Base-by-base conservation (phyloP, 345 rosid species). In the Clausena lansium region DNA sequence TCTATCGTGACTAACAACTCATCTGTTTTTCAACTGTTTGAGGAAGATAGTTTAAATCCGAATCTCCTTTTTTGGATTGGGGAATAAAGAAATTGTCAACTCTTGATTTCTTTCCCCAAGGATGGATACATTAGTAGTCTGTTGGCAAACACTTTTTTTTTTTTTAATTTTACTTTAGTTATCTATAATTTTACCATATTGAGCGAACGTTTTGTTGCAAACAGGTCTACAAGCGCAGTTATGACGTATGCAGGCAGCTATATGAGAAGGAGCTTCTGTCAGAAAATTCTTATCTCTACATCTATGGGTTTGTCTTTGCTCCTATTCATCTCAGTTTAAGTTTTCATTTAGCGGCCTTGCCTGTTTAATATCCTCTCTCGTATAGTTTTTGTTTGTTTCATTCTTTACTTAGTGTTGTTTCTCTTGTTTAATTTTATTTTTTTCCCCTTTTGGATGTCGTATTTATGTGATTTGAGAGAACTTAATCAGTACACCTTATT, bases 141-240 rank as follows among this genome's bases (percentile, higher is more conserved):
- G 57, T 4, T 64, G 61, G 63, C 36, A 76, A 50, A 32, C 24
- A n/a, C 66, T n/a, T n/a, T 30, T 2, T 1, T 33, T 15, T 65
- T 76, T 17, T 54, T 66, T 10, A 39, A 4, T 13, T 76, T 4
- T 27, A 24, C 9, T 63, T 32, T 9, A 7, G 27, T 76, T 66
- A 14, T 66, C 66, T 52, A 39, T 60, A 32, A 5, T n/a, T 6
- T 52, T 68, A 28, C 55, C 57, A 32, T 73, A 17, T 45, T 80
- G 64, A 71, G 60, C 38, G 58, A 41, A 38, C 39, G 24, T 67
- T 13, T 77, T 70, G 63, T 74, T 85, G 68, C 57, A 78, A 66
- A 58, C 90, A 96, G 99, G 98, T 91, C 65, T 92, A 92, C 89
- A 87, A 88, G 81, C 91, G 97, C 77, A 92, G 98, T 79, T 86